phyloP scores from a whole-genome alignment of 345 rosid genomes.

The Excoecaria agallocha region DNA sequence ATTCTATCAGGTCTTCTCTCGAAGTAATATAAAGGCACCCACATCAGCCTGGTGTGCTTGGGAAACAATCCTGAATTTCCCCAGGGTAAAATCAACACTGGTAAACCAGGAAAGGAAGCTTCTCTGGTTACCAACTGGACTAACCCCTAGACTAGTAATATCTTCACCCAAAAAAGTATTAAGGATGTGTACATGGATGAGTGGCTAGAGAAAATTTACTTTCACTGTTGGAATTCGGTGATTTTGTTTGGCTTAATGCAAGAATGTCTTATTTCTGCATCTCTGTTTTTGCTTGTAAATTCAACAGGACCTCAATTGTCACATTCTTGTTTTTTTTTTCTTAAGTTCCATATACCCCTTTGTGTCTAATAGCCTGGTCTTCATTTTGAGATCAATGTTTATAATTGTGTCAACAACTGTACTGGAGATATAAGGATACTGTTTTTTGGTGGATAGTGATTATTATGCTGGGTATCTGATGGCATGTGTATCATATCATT shows the following conservation, averaged over 20 bases:
- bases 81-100: too few species aligned
- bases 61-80: too few species aligned
- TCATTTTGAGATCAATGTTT: not conserved
- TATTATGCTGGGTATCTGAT: conserved; percentile 7
- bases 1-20: too few species aligned
- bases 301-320: not conserved
- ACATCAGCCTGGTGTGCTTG: too few species aligned
- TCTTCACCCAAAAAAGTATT: not conserved
- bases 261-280: not conserved
- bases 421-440: not conserved
- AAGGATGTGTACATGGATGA: not conserved
- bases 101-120: too few species aligned
- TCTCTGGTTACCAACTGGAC: too few species aligned
- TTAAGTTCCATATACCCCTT: not conserved
- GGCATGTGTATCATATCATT: conserved; percentile 14
- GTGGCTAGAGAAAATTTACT: not conserved
- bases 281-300: not conserved
- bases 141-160: too few species aligned
- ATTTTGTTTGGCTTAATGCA: not conserved
- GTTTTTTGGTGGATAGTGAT: not conserved
- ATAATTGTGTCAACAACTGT: not conserved
- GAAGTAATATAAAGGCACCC: too few species aligned
- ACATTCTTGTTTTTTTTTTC: not conserved
- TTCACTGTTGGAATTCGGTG: not conserved
- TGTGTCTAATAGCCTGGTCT: not conserved